Evolutionary conservation across 192 early-diverging fungal genomes (phyloP), one percentile per base, ranked within the genome.

Genomic region (Coemansia sp.): DNA sequence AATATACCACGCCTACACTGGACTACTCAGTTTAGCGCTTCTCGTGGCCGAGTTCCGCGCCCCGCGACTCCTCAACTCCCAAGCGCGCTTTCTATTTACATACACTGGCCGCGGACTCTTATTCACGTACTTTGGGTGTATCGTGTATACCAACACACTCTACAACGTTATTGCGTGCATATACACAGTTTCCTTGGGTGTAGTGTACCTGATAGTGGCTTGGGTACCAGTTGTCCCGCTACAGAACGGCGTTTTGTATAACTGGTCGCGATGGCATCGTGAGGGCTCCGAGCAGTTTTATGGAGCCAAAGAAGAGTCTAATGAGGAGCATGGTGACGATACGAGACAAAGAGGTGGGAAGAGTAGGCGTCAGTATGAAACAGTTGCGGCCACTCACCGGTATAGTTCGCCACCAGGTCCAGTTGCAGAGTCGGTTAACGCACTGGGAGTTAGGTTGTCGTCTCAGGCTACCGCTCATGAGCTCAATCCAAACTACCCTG

Each of bases 101-200:
- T 87, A 87, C 69, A 75, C 84, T 0, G 88, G 88, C 12, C 79
- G 88, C n/a, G 88, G 88, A 24, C 67, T 88, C 10, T 71, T 89
- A 16, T 67, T 86, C 39, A 87, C 87, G 1, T 89, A 87, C 57
- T 88, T 89, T 72, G 88, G 87, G 7, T 89, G 88, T 64, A 78
- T 89, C 31, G 84, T 87, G 27, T 80, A 88, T 44, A 69, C 79
- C 3, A 63, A 57, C 66, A 67, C 44, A 3, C 62, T 83, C 2
- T 76, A 80, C 55, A 88, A 88, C 67, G 81, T 87, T 49, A 69
- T 85, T 18, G 82, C 81, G 0, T 86, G 87, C 34, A 76, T 85
- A 10, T 74, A 84, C 43, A 72, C 74, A 2, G 72, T 88, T 22
- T 70, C 81, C 8, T 55, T 84, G 46, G 88, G 88, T n/a, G 83